phyloP scores from a whole-genome alignment of 2,329 filamentous ascomycete genomes.

The Curvularia sp. region DNA sequence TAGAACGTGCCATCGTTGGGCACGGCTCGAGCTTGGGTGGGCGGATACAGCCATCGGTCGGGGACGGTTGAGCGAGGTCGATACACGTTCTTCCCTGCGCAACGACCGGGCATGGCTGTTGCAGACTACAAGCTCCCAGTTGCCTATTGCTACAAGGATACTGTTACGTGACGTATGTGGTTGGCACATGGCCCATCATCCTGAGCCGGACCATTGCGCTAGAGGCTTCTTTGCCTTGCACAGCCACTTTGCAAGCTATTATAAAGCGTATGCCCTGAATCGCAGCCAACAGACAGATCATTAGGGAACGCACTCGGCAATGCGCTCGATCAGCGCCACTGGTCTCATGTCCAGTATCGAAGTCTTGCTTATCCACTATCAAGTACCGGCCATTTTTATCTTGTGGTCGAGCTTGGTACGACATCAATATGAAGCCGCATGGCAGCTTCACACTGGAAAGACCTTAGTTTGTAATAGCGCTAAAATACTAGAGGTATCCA shows the following conservation, averaged over 20 bases:
- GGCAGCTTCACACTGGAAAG: too few relatives aligned
- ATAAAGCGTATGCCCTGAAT: too few relatives aligned
- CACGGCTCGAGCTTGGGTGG: constrained; percentile 1
- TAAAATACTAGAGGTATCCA: constrained; percentile 3
- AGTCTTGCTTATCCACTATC: too few relatives aligned
- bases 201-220: constrained; percentile 3
- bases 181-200: constrained; percentile 1
- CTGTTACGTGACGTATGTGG: constrained; percentile 1
- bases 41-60: constrained; percentile 1
- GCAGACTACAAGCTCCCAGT: constrained; percentile 1
- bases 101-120: neutral
- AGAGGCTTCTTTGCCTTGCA: neutral
- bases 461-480: neutral
- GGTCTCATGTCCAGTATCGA: too few relatives aligned
- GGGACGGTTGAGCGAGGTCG: neutral
- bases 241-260: too few relatives aligned
- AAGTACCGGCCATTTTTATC: too few relatives aligned
- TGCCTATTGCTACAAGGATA: constrained; percentile 1
- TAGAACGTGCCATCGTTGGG: neutral
- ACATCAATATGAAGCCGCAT: too few relatives aligned
- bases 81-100: constrained; percentile 1
- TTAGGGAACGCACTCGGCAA: too few relatives aligned
- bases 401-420: too few relatives aligned
- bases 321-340: too few relatives aligned
- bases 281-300: too few relatives aligned